Evolutionary conservation across 352 stramenopile genomes (phyloP).

Genomic region (Pythium rhizo-oryzae): DNA sequence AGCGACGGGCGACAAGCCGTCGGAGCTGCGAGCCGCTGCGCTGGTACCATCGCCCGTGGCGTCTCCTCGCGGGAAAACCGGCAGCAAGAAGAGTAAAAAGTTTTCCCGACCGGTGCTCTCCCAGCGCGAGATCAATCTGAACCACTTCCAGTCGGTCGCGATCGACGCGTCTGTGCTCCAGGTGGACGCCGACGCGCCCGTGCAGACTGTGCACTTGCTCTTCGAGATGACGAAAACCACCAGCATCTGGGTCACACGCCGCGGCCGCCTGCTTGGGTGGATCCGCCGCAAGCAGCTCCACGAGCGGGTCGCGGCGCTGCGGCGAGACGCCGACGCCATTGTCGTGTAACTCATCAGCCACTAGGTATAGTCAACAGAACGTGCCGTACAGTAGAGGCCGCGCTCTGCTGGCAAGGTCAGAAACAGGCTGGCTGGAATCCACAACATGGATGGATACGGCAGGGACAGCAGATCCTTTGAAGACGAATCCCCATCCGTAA

Average conservation of each 20-base stretch:
- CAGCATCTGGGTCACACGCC: conserved; percentile 38
- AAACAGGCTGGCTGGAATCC: too few species aligned
- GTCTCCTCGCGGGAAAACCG: not conserved
- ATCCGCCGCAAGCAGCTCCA: conserved; percentile 57
- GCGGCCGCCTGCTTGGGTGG: conserved; percentile 52
- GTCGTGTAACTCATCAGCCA: too few species aligned
- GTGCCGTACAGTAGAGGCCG: too few species aligned
- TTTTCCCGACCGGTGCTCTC: not conserved
- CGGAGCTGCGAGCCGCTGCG: conserved; percentile 2
- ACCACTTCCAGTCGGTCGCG: conserved; percentile 26
- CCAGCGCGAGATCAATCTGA: conserved; percentile 27
- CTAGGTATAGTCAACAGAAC: too few species aligned
- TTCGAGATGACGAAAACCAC: conserved; percentile 67
- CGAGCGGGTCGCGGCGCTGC: conserved; percentile 37
- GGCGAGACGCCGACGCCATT: conserved; percentile 16
- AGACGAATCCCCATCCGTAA: not conserved
- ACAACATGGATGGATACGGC: not conserved
- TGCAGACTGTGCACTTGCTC: conserved; percentile 70
- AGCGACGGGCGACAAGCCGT: not conserved
- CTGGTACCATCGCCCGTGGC: not conserved
- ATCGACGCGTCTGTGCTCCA: conserved; percentile 61
- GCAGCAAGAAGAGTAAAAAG: not conserved
- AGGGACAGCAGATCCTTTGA: not conserved
- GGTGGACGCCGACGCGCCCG: conserved; percentile 51
- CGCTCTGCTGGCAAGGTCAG: too few species aligned